These are phyloP conservation scores for Solanum rostratum DNA, from an alignment of 257 asterid species.

Conservation along the genomic window DNA sequence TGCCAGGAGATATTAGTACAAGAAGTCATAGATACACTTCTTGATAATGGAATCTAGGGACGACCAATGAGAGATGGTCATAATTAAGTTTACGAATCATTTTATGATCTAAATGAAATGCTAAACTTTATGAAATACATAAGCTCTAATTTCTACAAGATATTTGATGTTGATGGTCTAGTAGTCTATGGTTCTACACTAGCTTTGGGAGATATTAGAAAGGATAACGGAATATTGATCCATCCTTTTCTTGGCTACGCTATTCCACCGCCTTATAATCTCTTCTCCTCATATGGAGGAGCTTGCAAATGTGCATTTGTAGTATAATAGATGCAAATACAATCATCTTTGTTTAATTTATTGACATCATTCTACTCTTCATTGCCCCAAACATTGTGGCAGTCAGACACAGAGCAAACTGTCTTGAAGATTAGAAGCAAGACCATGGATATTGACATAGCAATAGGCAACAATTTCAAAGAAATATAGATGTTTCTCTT, in stretches of 20 bases:
- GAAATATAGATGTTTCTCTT: constrained; percentile 9
- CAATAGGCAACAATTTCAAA: constrained; percentile 13
- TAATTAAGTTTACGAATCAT: neutral
- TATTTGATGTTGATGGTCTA: neutral
- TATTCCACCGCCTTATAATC: too few species aligned
- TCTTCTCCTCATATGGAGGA: too few species aligned
- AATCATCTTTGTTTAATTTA: neutral
- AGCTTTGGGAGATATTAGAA: neutral
- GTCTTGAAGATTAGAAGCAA: constrained; percentile 25
- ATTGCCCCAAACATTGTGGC: constrained; percentile 1
- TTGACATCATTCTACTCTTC: neutral
- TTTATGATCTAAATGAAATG: too few species aligned
- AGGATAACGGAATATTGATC: too few species aligned
- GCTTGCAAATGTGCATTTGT: too few species aligned
- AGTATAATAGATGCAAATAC: too few species aligned
- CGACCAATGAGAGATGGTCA: neutral
- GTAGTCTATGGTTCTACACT: neutral
- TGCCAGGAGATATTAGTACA: neutral
- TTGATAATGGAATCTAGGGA: neutral
- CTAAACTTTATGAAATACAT: neutral
- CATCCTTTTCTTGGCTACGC: too few species aligned
- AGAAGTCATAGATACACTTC: neutral
- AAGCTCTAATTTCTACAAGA: neutral
- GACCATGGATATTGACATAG: constrained; percentile 13
- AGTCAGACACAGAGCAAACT: constrained; percentile 30